phyloP scores from a whole-genome alignment of 306 rosid species.

The Senna tora region DNA sequence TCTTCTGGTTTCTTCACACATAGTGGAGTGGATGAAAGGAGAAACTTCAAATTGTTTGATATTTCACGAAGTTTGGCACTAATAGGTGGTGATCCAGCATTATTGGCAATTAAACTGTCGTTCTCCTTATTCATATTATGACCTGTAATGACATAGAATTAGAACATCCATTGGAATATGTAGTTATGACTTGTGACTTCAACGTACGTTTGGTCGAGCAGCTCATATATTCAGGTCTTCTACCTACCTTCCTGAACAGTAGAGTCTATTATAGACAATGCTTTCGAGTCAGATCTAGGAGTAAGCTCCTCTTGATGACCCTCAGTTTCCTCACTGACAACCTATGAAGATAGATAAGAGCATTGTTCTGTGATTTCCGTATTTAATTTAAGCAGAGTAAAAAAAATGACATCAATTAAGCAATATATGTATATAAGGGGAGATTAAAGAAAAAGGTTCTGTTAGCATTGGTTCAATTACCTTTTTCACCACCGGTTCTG shows the following conservation, averaged over 20 bases:
- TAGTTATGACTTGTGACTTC: background rate
- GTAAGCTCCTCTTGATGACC: conserved; percentile 40
- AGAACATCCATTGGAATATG: background rate
- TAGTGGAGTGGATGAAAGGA: conserved; percentile 53
- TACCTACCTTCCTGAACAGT: conserved; percentile 54
- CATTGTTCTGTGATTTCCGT: conserved; percentile 3
- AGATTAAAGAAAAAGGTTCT: background rate
- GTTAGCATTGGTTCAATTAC: conserved; percentile 16
- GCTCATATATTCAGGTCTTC: conserved; percentile 2
- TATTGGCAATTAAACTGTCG: conserved; percentile 28
- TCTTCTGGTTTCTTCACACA: conserved; percentile 38
- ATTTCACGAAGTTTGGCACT: conserved; percentile 69
- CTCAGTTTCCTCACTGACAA: conserved; percentile 32
- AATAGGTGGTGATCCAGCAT: conserved; percentile 65
- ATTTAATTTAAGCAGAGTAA: background rate
- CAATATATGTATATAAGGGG: background rate
- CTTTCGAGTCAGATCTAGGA: conserved; percentile 28
- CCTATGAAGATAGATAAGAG: conserved; percentile 42
- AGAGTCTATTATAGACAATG: conserved; percentile 22
- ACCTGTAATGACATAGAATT: conserved; percentile 45
- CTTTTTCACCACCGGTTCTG: conserved; percentile 34
- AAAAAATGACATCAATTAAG: background rate
- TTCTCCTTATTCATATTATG: conserved; percentile 52
- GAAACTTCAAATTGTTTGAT: conserved; percentile 53
- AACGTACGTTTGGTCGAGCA: conserved; percentile 7